These are phyloP conservation scores for Pyrus hybrid DNA, from an alignment of 331 rosid species.

Conservation along the genomic window DNA sequence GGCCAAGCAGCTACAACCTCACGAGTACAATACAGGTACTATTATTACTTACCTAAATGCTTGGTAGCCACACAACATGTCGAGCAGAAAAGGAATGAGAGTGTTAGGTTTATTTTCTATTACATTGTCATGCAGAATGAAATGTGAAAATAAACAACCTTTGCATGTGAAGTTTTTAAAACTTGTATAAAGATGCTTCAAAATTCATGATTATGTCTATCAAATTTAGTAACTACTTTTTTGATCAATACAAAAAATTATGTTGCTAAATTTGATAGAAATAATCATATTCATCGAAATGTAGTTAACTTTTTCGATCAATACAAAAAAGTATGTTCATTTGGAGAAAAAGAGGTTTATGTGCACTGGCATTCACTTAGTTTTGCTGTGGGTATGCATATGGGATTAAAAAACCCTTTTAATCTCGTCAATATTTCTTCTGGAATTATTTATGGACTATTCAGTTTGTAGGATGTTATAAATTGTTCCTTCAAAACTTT, in stretches of 20 bases:
- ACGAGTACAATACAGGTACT: constrained; percentile 74
- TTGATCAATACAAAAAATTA: not conserved
- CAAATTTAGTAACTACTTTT: not conserved
- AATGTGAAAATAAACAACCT: not conserved
- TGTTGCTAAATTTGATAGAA: not conserved
- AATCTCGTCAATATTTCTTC: too few relatives aligned
- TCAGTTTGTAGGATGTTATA: too few relatives aligned
- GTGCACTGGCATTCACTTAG: not conserved
- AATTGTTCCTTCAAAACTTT: not conserved
- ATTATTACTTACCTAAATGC: not conserved
- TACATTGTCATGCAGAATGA: not conserved
- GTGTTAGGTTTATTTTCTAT: too few relatives aligned
- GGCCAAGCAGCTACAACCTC: constrained; percentile 96
- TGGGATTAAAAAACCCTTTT: too few relatives aligned
- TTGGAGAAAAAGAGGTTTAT: not conserved
- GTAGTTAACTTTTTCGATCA: not conserved
- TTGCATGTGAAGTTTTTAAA: not conserved
- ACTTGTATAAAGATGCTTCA: not conserved
- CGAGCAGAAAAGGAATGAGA: too few relatives aligned
- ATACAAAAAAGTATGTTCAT: not conserved
- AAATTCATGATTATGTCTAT: not conserved
- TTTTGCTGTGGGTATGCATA: too few relatives aligned
- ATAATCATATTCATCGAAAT: not conserved
- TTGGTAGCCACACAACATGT: not conserved
- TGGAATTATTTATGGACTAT: too few relatives aligned